phyloP scores from a whole-genome alignment of 106 monocot species.

The Acorus calamus region DNA sequence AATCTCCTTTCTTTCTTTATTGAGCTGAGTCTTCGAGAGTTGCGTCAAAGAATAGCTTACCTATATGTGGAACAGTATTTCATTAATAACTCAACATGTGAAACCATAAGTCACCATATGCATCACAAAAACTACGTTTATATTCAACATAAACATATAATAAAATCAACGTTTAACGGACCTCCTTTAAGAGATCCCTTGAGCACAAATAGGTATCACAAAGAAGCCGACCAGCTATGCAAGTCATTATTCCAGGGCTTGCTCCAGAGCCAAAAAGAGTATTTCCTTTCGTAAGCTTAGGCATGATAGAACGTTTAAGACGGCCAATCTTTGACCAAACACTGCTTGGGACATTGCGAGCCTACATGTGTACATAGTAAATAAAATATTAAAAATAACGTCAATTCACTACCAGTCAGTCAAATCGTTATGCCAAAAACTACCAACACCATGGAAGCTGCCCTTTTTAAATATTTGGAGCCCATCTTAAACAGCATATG shows the following conservation, averaged over 20 bases:
- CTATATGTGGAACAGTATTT: constrained; percentile 14
- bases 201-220: constrained; percentile 96
- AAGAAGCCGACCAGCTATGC: constrained; percentile 83
- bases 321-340: constrained; percentile 98
- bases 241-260: constrained; percentile 84
- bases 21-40: constrained; percentile 86
- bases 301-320: constrained; percentile 80
- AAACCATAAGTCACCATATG: not conserved
- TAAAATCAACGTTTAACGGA: constrained; percentile 13
- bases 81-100: not conserved
- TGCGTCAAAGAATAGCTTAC: constrained; percentile 97
- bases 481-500: no score
- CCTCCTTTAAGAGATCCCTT: constrained; percentile 81
- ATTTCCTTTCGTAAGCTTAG: constrained; percentile 76
- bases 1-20: constrained; percentile 72
- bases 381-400: not conserved
- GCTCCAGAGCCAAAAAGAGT: constrained; percentile 84
- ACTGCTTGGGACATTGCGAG: constrained; percentile 69
- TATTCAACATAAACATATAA: not conserved
- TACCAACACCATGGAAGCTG: no score
- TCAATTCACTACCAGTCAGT: no score
- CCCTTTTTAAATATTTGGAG: no score
- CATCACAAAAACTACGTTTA: not conserved
- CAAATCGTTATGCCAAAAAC: no score
- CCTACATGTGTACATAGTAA: constrained; percentile 23